Conservation (phyloP, 148 eudicot species). For the Amaranthus palmeri region DNA sequence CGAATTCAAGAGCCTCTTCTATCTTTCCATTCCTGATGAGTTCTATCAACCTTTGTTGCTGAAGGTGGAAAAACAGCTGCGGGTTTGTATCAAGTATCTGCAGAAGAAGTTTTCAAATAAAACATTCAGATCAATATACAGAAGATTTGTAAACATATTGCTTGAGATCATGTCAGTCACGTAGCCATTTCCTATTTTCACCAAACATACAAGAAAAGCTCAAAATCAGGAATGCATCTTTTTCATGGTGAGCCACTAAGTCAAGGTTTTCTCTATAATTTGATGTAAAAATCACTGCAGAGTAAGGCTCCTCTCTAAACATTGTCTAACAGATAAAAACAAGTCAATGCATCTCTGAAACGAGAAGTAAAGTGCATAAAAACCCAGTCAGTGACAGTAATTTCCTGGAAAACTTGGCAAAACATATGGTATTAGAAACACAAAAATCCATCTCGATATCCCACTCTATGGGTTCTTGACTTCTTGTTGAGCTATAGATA, state of each 20-base stretch:
- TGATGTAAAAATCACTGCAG: too few relatives aligned
- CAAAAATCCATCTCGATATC: too few relatives aligned
- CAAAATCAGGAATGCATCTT: too few relatives aligned
- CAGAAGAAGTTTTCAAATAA: constrained; percentile 17
- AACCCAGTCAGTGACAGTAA: background rate
- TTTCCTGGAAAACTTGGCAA: background rate
- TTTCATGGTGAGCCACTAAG: too few relatives aligned
- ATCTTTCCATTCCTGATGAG: constrained; percentile 73
- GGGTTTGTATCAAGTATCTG: constrained; percentile 96
- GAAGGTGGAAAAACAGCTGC: constrained; percentile 94
- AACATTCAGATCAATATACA: background rate
- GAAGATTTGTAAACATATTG: background rate
- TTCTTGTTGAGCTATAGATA: background rate
- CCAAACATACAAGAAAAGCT: too few relatives aligned
- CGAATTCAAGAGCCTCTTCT: constrained; percentile 92
- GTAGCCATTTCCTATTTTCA: too few relatives aligned
- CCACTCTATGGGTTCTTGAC: too few relatives aligned
- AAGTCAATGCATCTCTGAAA: background rate
- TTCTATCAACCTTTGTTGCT: constrained; percentile 92
- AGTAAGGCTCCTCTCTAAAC: too few relatives aligned
- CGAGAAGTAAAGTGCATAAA: background rate
- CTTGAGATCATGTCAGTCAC: too few relatives aligned
- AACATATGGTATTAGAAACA: background rate
- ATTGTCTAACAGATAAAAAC: too few relatives aligned
- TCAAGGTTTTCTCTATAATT: too few relatives aligned